Conservation (phyloP, 768 basidiomycete species). For the Sarcomyxa edulis region DNA sequence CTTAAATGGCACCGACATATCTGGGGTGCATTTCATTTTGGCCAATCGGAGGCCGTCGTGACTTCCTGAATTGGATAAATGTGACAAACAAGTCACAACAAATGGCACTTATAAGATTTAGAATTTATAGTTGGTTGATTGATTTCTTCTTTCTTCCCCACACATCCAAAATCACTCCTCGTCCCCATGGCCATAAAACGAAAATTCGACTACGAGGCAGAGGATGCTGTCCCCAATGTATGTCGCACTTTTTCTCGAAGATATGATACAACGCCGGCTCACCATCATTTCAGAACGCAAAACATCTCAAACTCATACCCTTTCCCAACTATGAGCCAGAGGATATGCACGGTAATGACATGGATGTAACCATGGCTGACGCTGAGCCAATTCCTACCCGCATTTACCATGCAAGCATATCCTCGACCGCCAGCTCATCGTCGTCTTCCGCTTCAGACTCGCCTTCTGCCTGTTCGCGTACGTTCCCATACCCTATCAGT, state of each 20-base stretch:
- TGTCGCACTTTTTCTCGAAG: conserved; percentile 15
- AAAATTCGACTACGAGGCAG: conserved; percentile 60
- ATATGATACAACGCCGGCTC: too few relatives aligned
- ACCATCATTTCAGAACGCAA: conserved; percentile 38
- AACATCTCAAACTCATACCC: conserved; percentile 71
- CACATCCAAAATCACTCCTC: conserved; percentile 8
- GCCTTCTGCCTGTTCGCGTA: conserved; percentile 41
- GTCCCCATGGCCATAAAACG: conserved; percentile 68
- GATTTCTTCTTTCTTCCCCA: conserved; percentile 10
- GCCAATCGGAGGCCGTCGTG: too few relatives aligned
- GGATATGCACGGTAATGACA: too few relatives aligned
- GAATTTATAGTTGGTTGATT: too few relatives aligned
- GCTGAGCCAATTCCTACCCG: conserved; percentile 47
- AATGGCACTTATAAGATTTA: too few relatives aligned
- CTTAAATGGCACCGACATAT: too few relatives aligned
- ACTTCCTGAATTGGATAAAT: too few relatives aligned
- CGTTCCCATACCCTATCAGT: conserved; percentile 17
- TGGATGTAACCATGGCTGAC: conserved; percentile 71
- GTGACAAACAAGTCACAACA: too few relatives aligned
- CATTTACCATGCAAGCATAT: conserved; percentile 56
- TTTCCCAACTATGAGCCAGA: conserved; percentile 61
- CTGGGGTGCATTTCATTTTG: too few relatives aligned
- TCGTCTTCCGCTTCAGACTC: conserved; percentile 50
- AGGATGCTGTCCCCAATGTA: conserved; percentile 49
- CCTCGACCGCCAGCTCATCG: conserved; percentile 57